Evolutionary conservation across 495 filamentous ascomycete genomes (phyloP).

Genomic region (Tuber aestivum): DNA sequence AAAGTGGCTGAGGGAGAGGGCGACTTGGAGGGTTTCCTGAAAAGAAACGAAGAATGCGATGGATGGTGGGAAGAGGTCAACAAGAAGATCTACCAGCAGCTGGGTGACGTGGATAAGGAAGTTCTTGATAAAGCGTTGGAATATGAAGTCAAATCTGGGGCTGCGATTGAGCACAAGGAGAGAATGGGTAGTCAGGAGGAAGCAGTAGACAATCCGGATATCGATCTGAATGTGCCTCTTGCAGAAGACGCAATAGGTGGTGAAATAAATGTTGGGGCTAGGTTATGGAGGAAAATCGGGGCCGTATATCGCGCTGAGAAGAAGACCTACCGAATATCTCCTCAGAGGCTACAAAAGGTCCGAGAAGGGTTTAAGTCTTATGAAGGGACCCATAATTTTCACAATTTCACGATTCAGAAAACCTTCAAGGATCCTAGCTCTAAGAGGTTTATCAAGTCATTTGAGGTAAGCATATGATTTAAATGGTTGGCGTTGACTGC

Average conservation of each 20-base stretch:
- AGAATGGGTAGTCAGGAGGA: conserved; percentile 7
- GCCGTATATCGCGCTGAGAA: conserved; percentile 70
- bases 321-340: conserved; percentile 70
- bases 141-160: conserved; percentile 45
- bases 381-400: conserved; percentile 77
- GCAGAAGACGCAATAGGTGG: conserved; percentile 34
- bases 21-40: conserved; percentile 59
- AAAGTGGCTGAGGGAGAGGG: conserved; percentile 65
- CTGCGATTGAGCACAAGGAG: conserved; percentile 2
- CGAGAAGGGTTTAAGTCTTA: conserved; percentile 65
- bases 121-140: conserved; percentile 39
- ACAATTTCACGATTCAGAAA: conserved; percentile 96
- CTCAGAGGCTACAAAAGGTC: conserved; percentile 62
- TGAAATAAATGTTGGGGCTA: conserved; percentile 13
- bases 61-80: conserved; percentile 76
- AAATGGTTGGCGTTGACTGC: neutral
- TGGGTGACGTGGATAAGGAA: conserved; percentile 43
- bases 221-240: conserved; percentile 30
- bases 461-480: conserved; percentile 50
- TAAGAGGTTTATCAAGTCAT: conserved; percentile 83
- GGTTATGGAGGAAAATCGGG: conserved; percentile 62
- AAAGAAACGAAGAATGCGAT: conserved; percentile 67
- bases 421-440: conserved; percentile 67
- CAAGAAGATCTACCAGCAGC: conserved; percentile 65
- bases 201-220: conserved; percentile 7